These are phyloP conservation scores for Morella rubra DNA, from an alignment of 306 rosid genomes.

Conservation along the genomic window DNA sequence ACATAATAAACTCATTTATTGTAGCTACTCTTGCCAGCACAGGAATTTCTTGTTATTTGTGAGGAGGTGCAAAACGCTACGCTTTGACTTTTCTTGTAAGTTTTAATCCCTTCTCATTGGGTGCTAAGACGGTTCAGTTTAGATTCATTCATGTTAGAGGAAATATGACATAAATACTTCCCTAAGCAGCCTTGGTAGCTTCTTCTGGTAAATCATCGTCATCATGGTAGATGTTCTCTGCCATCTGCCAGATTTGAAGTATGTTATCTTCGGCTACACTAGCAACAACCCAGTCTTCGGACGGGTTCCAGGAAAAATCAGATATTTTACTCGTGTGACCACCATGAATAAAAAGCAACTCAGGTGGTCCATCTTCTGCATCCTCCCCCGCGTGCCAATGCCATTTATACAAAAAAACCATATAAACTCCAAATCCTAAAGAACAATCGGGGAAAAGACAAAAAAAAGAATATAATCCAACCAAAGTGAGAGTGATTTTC, in stretches of 20 bases:
- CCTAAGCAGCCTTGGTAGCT: slow-evolving; percentile 58
- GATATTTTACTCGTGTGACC: slow-evolving; percentile 99
- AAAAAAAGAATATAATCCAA: no score
- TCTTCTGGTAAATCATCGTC: slow-evolving; percentile 97
- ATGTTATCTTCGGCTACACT: slow-evolving; percentile 98
- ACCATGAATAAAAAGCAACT: slow-evolving; percentile 92
- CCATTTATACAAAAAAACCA: no score
- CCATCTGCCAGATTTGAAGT: slow-evolving; percentile 99
- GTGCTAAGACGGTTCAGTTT: no score
- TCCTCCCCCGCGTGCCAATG: no score
- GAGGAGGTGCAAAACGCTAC: slow-evolving; percentile 13
- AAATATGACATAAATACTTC: no score
- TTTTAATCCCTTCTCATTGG: no score
- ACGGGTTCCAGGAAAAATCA: slow-evolving; percentile 96
- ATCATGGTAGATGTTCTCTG: slow-evolving; percentile 97
- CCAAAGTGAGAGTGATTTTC: no score
- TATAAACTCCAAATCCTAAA: no score
- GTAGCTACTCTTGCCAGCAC: slow-evolving; percentile 10
- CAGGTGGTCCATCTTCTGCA: slow-evolving; percentile 97
- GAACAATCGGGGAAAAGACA: no score
- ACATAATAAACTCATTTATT: slow-evolving; percentile 13
- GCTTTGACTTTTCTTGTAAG: no score
- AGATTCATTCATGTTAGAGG: no score
- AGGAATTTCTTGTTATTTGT: slow-evolving; percentile 21
- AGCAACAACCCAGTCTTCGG: slow-evolving; percentile 96